Percentiles rank a stretch among this genome's conserved stretches.
phyloP scores from a whole-genome alignment of 2,329 filamentous ascomycete species.

The Cladosporium austrohemisphaericum region DNA sequence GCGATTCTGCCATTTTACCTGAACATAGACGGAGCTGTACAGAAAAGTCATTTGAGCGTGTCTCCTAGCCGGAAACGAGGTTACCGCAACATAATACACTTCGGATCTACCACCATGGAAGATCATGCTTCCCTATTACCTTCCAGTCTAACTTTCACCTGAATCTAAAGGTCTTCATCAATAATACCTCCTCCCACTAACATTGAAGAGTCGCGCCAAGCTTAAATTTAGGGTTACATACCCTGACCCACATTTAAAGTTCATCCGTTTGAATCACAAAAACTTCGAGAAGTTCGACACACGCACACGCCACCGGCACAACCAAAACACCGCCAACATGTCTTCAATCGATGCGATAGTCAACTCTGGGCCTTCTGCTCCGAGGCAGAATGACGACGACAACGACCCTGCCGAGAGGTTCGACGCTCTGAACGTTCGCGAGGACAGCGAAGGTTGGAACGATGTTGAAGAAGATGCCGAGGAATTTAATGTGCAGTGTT shows the following conservation, averaged over 20 bases:
- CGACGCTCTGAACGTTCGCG: conserved; percentile 26
- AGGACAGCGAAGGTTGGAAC: conserved; percentile 43
- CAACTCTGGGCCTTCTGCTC: conserved; percentile 2
- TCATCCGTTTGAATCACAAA: background rate
- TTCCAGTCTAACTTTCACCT: too few species aligned
- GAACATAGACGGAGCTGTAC: too few species aligned
- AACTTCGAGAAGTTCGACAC: conserved; percentile 1
- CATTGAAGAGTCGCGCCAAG: background rate
- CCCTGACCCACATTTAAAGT: conserved; percentile 1
- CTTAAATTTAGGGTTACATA: too few species aligned
- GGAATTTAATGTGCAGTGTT: conserved; percentile 35
- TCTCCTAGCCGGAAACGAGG: too few species aligned
- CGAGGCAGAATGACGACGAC: conserved; percentile 10
- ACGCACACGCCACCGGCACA: conserved; percentile 4
- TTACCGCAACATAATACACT: too few species aligned
- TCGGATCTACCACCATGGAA: too few species aligned
- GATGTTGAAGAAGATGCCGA: conserved; percentile 42
- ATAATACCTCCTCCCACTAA: too few species aligned
- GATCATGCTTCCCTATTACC: too few species aligned
- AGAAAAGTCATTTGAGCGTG: too few species aligned
- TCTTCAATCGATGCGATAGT: conserved; percentile 14
- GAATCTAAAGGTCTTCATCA: too few species aligned
- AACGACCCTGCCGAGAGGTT: conserved; percentile 19
- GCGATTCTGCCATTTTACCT: too few species aligned
- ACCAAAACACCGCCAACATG: background rate